Base-by-base conservation (phyloP, 345 rosid species). In the Geranium rotundifolium region DNA sequence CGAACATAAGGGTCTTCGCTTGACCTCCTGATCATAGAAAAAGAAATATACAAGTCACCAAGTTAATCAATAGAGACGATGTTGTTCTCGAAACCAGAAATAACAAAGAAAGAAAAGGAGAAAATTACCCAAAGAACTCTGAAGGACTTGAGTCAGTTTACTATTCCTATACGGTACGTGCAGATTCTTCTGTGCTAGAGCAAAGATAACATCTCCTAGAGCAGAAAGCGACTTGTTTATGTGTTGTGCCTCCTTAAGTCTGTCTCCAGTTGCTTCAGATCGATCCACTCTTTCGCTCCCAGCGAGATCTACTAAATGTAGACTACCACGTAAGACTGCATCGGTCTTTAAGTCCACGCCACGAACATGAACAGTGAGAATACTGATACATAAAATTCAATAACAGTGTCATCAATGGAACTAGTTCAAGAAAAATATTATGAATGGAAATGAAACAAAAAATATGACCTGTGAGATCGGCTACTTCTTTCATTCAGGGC, bases 201-300 rank as follows among this genome's bases (percentile, higher is more conserved):
- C 90, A 75, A 80, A 93, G 61, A 93, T 86, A 62, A 88, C 99
- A 76, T 93, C 99, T 56, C 97, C 97, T 19, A 93, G 95, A 14
- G 99, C 96, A 34, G 97, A 90, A 30, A 93, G 71, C 54, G 99
- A 93, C 75, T 84, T 93, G 73, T 93, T 93, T 71, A 90, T 93
- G 70, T 93, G 95, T 34, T 93, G 99, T 64, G 97, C 97, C 83
- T 93, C 97, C 75, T 79, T 85, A 27, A 93, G 82, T 73, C 99
- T 90, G 60, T 93, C 99, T 69, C 99, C 99, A 20, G 89, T 85
- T 67, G 81, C 99, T 81, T 93, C 99, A 50, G 99, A 90, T 59
- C 99, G 88, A 75, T 85, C 97, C 65, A 93, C 95, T 68, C 97
- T 80, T 78, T 93, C 99, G 74, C 99, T 90, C 57, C 99, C 99